phyloP scores from a whole-genome alignment of 306 rosid species.

The Cyclanthera cordifolia region DNA sequence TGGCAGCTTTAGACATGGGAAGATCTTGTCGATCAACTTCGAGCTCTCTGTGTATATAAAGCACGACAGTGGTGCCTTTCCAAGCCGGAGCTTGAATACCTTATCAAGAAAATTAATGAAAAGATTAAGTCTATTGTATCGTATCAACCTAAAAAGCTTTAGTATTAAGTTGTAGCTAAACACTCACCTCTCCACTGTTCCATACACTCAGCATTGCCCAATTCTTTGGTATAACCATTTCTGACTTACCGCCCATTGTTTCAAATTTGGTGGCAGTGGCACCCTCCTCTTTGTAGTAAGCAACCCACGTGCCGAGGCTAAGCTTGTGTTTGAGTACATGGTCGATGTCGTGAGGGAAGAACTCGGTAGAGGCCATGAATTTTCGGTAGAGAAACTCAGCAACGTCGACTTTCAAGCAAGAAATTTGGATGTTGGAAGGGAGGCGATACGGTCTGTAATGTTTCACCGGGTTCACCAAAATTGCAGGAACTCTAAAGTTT shows the following conservation, averaged over 20 bases:
- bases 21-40: slow-evolving; percentile 51
- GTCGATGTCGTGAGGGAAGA: slow-evolving; percentile 68
- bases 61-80: slow-evolving; percentile 65
- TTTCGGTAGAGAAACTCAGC: slow-evolving; percentile 61
- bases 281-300: slow-evolving; percentile 41
- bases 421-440: slow-evolving; percentile 41
- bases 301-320: slow-evolving; percentile 84
- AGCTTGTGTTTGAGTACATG: slow-evolving; percentile 50
- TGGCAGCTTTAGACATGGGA: slow-evolving; percentile 73
- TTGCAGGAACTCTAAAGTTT: slow-evolving; percentile 62
- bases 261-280: slow-evolving; percentile 18
- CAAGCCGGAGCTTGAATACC: slow-evolving; percentile 52
- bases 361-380: slow-evolving; percentile 56
- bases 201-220: slow-evolving; percentile 96
- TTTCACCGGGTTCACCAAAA: slow-evolving; percentile 52
- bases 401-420: slow-evolving; percentile 42
- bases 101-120: neutral
- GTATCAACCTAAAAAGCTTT: neutral
- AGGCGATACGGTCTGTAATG: slow-evolving; percentile 23
- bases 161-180: neutral
- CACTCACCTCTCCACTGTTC: slow-evolving; percentile 53
- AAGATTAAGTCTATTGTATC: neutral
- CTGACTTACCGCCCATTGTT: slow-evolving; percentile 21
- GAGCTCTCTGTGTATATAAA: slow-evolving; percentile 50
- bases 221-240: slow-evolving; percentile 18